Percentiles rank a stretch among this genome's conserved stretches.
Evolutionary conservation across 2,329 filamentous ascomycete genomes (phyloP).

Genomic region (Phyllosticta citrichinensis): DNA sequence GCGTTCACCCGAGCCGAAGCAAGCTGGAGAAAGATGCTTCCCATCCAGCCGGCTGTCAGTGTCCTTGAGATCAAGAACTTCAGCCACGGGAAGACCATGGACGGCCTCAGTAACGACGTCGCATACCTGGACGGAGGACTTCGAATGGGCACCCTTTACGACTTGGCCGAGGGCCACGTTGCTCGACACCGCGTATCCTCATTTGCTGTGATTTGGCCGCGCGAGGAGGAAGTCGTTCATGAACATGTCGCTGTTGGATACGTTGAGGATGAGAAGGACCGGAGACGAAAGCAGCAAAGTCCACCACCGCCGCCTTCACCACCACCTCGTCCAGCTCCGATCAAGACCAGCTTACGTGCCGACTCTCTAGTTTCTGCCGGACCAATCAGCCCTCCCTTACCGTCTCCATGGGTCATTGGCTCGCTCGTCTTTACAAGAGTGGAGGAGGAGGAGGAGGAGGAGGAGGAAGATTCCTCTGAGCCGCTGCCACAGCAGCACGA

Average conservation of each 20-base stretch:
- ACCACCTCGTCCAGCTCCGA: neutral
- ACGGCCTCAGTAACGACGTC: constrained; percentile 3
- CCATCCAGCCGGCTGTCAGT: constrained; percentile 18
- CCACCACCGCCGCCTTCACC: neutral
- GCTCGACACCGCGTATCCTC: neutral
- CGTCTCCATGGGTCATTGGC: neutral
- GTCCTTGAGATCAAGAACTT: constrained; percentile 3
- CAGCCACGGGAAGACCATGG: constrained; percentile 2
- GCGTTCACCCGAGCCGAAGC: constrained; percentile 20
- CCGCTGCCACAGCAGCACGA: neutral
- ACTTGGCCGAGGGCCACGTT: neutral
- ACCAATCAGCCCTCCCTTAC: neutral
- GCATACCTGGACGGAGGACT: neutral
- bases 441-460: neutral
- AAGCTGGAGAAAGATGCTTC: constrained; percentile 25
- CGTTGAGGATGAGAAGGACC: neutral
- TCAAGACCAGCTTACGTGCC: neutral
- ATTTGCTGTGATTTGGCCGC: constrained; percentile 1
- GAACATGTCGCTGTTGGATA: neutral
- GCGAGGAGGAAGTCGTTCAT: neutral
- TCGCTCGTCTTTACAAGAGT: neutral
- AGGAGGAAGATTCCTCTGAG: neutral
- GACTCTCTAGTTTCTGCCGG: neutral
- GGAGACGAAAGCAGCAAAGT: neutral
- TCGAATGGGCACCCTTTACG: neutral